These are phyloP conservation scores for Hagleromyces aurorensis DNA, from an alignment of 805 yeast species.

Conservation along the genomic window DNA sequence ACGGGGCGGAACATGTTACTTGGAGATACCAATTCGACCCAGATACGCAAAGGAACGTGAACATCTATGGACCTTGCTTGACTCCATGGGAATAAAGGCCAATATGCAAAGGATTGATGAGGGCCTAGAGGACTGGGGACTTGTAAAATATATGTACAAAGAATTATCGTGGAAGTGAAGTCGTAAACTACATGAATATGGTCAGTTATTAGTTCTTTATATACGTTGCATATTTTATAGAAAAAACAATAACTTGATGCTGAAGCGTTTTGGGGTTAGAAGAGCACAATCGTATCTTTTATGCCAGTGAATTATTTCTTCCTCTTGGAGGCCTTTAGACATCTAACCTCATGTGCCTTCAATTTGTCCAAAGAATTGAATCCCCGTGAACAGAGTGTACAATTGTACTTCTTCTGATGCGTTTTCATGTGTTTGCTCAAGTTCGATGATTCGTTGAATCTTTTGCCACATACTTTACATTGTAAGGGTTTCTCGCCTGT, in stretches of 20 bases:
- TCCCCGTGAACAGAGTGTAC: constrained; percentile 44
- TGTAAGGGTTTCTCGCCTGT: constrained; percentile 83
- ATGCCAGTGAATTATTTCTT: no score
- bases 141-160: constrained; percentile 44
- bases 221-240: neutral
- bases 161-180: constrained; percentile 22
- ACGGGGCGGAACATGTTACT: constrained; percentile 36
- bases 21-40: constrained; percentile 71
- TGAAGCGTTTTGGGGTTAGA: no score
- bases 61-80: constrained; percentile 48
- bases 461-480: constrained; percentile 76
- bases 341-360: constrained; percentile 32
- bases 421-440: constrained; percentile 80
- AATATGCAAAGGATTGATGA: constrained; percentile 38
- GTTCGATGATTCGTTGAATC: constrained; percentile 85
- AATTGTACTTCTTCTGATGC: constrained; percentile 50
- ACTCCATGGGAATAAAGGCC: constrained; percentile 25
- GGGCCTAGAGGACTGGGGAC: constrained; percentile 86
- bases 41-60: constrained; percentile 60
- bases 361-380: constrained; percentile 40
- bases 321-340: constrained; percentile 3
- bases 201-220: constrained; percentile 1
- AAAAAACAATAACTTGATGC: no score
- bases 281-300: no score
- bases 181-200: neutral